A percentile compares a stretch with the other conserved stretches of the same genome.
These are phyloP conservation scores for Hypoxylon rubiginosum DNA, from an alignment of 2,329 filamentous ascomycete genomes.

Conservation along the genomic window DNA sequence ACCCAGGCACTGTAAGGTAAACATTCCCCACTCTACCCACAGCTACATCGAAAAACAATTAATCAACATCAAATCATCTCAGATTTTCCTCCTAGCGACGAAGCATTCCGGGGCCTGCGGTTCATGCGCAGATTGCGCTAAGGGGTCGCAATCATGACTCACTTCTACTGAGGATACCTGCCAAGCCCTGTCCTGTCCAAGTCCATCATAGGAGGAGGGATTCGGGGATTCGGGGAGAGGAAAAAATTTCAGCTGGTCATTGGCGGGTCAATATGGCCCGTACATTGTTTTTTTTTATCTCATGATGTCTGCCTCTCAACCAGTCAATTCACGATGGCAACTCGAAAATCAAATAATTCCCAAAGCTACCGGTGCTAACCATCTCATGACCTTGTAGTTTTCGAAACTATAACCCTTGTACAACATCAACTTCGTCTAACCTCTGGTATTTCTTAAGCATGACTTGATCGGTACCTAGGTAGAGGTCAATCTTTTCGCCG, in stretches of 20 bases:
- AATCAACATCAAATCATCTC: slow-evolving; percentile 1
- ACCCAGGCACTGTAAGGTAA: not conserved
- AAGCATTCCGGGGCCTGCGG: not conserved
- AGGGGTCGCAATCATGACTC: not conserved
- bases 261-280: slow-evolving; percentile 1
- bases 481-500: not conserved
- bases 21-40: slow-evolving; percentile 4
- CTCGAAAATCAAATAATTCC: not conserved
- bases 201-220: too few relatives aligned
- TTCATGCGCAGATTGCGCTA: not conserved
- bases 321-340: not conserved
- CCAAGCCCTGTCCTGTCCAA: too few relatives aligned
- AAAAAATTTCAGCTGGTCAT: not conserved
- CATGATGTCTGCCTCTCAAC: not conserved
- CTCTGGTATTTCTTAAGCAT: not conserved
- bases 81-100: not conserved
- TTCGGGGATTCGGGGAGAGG: not conserved
- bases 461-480: not conserved
- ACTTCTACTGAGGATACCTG: not conserved
- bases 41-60: not conserved
- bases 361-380: not conserved
- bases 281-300: not conserved
- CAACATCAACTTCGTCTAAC: not conserved
- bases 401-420: not conserved
- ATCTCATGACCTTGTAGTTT: not conserved